Conservation (phyloP, 495 filamentous ascomycete genomes). For the Penicillium salamii region DNA sequence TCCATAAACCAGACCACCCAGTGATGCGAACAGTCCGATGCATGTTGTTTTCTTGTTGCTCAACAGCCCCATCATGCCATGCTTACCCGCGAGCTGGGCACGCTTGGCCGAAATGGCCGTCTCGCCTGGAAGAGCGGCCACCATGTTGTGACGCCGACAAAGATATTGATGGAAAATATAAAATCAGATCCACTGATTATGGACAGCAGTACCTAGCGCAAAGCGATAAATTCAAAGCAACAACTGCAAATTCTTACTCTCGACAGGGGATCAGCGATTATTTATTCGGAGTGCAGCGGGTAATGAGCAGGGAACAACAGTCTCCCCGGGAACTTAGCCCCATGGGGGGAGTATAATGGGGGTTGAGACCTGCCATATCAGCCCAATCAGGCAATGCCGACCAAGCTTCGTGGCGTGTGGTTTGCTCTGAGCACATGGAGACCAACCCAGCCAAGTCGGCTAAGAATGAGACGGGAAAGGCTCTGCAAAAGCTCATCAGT, state of each 20-base stretch:
- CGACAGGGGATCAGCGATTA: constrained; percentile 12
- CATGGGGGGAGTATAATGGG: constrained; percentile 9
- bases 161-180: not conserved
- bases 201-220: too few relatives aligned
- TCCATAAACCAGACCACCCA: constrained; percentile 38
- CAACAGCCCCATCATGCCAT: constrained; percentile 27
- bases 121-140: constrained; percentile 14
- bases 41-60: constrained; percentile 32
- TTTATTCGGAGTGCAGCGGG: constrained; percentile 8
- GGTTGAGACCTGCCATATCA: not conserved
- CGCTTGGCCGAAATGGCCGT: constrained; percentile 33
- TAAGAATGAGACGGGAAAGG: constrained; percentile 5
- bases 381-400: constrained; percentile 2
- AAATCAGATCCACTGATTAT: not conserved
- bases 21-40: constrained; percentile 35
- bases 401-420: constrained; percentile 10
- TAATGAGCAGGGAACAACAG: not conserved
- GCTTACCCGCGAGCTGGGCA: constrained; percentile 32
- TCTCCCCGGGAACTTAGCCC: constrained; percentile 13
- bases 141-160: constrained; percentile 13
- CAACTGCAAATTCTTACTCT: not conserved
- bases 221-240: not conserved
- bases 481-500: constrained; percentile 1
- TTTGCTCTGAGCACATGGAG: not conserved
- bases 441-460: not conserved